Conservation (phyloP, 1,139 yeast species). For the Taphrina wiesneri region DNA sequence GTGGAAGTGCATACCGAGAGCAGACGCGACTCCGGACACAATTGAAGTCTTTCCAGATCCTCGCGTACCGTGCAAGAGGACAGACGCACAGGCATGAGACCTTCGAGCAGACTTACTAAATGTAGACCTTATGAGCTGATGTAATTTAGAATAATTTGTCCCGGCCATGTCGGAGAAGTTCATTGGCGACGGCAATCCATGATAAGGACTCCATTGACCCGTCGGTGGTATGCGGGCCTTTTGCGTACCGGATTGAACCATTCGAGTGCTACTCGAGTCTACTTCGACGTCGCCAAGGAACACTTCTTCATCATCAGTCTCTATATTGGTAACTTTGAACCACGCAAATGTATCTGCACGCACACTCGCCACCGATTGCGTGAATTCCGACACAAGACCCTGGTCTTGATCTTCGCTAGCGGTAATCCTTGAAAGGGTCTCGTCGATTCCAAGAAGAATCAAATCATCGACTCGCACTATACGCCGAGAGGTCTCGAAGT, state of each 20-base stretch:
- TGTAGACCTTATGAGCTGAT: slow-evolving; percentile 46
- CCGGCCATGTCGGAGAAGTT: background rate
- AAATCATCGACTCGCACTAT: slow-evolving; percentile 64
- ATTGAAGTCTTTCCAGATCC: slow-evolving; percentile 78
- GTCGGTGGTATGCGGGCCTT: slow-evolving; percentile 36
- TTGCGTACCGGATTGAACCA: slow-evolving; percentile 62
- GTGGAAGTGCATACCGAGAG: slow-evolving; percentile 67
- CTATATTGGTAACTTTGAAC: slow-evolving; percentile 63
- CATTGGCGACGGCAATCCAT: slow-evolving; percentile 45
- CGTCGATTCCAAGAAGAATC: slow-evolving; percentile 76
- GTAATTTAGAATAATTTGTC: slow-evolving; percentile 39
- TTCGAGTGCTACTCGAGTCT: slow-evolving; percentile 64
- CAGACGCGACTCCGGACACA: slow-evolving; percentile 57
- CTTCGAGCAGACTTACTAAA: slow-evolving; percentile 42
- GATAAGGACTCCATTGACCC: slow-evolving; percentile 57
- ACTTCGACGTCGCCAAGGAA: slow-evolving; percentile 49
- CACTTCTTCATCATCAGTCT: slow-evolving; percentile 46
- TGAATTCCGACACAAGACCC: slow-evolving; percentile 36
- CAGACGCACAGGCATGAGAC: slow-evolving; percentile 48
- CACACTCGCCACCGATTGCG: slow-evolving; percentile 46
- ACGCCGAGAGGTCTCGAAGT: slow-evolving; percentile 61
- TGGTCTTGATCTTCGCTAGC: slow-evolving; percentile 43
- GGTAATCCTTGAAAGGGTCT: slow-evolving; percentile 63
- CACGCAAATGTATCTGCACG: slow-evolving; percentile 78
- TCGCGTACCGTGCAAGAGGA: slow-evolving; percentile 68